Evolutionary conservation across 805 yeast species (phyloP), one percentile per base, ranked within the genome.

Genomic region (Suhomyces sp.): DNA sequence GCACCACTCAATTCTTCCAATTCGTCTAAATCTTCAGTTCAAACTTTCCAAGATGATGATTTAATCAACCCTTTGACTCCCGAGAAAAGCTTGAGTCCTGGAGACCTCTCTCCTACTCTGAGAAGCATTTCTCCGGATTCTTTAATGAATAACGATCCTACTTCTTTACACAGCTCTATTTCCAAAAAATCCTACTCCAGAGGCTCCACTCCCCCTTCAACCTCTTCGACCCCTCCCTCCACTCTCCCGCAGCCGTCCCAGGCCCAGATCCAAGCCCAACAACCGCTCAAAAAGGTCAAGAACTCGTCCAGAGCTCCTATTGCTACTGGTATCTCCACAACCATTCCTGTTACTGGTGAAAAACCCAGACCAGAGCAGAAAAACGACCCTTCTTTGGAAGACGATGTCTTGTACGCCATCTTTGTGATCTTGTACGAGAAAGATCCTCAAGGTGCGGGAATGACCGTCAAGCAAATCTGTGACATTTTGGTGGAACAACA

Each of bases 401-500:
- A 86, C 68, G 87, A 85, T 57, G 94, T 88, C 15, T 72, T 88
- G 51, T 83, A 76, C 67, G 91, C 92, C 5, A 88, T 88, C 51
- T 87, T 88, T 63, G 79, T 82, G 53, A 87, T 88, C 48, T 69
- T 88, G 53, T 86, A 73, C 68, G 92, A 86, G 55, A 74, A 79
- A 56, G 96, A 88, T 64, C 71, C 85, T 1, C 80, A 79, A 49
- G 86, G 88, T 48, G 77, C 79, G 54, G 96, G 96, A 58, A 87
- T 88, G 91, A 88, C 96, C n/a, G 96, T 88, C 31, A 88, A 88
- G 64, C 96, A 88, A 65, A 81, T 88, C 54, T 88, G 96, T 70
- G 96, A 88, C 67, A 80, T 85, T 53, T 73, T 88, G 47, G 73
- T 84, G 48, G 89, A 84, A 52, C 79, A 82, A 60, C 93, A 88